Percentiles rank a stretch among this genome's conserved stretches.
Conservation (phyloP, 345 rosid species). For the Salix purpurea region DNA sequence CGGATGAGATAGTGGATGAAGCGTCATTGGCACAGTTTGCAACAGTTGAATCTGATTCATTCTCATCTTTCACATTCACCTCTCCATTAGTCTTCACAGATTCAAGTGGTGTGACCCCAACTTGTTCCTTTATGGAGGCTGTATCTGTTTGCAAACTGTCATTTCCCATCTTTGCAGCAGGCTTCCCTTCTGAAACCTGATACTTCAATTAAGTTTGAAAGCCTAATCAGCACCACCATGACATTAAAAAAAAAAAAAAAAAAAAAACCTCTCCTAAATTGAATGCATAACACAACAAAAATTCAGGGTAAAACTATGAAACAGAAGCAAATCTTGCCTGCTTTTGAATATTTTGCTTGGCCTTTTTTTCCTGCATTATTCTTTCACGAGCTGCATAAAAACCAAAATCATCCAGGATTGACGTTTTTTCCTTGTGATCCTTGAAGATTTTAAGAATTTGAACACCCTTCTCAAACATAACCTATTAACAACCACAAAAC, state of each 20-base stretch:
- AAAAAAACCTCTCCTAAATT: not conserved
- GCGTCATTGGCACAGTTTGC: constrained; percentile 9
- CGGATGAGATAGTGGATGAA: constrained; percentile 14
- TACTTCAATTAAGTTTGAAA: not conserved
- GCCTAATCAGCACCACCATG: not conserved
- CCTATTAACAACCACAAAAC: constrained; percentile 5
- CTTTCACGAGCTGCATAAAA: constrained; percentile 27
- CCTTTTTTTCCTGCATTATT: constrained; percentile 23
- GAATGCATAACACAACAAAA: not conserved
- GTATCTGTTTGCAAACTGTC: constrained; percentile 12
- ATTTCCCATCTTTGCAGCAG: constrained; percentile 1
- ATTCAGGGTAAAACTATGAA: not conserved
- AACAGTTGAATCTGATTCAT: constrained; percentile 11
- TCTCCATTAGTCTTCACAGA: constrained; percentile 25
- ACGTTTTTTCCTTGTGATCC: constrained; percentile 17
- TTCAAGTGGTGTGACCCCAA: not conserved
- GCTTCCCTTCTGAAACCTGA: constrained; percentile 31
- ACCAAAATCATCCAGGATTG: constrained; percentile 26
- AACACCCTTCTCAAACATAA: constrained; percentile 22
- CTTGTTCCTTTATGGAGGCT: constrained; percentile 2
- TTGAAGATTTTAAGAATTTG: constrained; percentile 23
- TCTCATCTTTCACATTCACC: constrained; percentile 19
- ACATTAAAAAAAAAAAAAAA: not conserved
- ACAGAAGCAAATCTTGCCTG: constrained; percentile 34
- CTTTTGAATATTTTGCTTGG: constrained; percentile 41